Evolutionary conservation across 1,139 yeast genomes (phyloP).

Genomic region (Debaryomycetaceae sp.): DNA sequence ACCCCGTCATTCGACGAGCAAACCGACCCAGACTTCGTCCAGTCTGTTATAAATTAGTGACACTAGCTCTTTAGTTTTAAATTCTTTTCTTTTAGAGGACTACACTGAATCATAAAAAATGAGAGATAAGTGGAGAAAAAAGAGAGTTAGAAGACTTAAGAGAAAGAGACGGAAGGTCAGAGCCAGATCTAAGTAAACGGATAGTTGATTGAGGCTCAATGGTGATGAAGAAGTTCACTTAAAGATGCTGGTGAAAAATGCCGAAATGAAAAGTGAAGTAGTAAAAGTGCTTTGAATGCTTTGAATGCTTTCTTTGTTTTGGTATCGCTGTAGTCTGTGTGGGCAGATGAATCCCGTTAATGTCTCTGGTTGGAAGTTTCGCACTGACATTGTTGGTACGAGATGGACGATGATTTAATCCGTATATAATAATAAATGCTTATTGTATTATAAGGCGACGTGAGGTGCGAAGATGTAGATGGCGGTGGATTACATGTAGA

Average conservation of each 20-base stretch:
- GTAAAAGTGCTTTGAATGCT: background rate
- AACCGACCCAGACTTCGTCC: background rate
- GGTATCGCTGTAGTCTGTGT: background rate
- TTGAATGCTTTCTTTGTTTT: background rate
- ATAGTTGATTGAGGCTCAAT: slow-evolving; percentile 18
- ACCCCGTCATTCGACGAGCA: background rate
- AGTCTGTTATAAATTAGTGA: background rate
- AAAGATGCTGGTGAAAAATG: background rate
- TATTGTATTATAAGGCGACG: background rate
- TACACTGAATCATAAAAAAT: slow-evolving; percentile 43
- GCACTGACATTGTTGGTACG: background rate
- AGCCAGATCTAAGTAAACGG: slow-evolving; percentile 96
- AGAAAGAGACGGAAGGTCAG: slow-evolving; percentile 99
- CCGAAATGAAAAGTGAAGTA: background rate
- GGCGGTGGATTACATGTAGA: too few relatives aligned
- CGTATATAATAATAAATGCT: background rate
- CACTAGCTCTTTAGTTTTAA: slow-evolving; percentile 10
- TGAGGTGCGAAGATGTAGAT: too few relatives aligned
- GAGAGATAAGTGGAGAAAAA: slow-evolving; percentile 98
- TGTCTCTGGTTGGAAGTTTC: background rate
- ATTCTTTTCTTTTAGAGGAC: slow-evolving; percentile 17
- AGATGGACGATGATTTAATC: background rate
- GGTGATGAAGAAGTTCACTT: background rate
- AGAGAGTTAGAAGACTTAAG: slow-evolving; percentile 99
- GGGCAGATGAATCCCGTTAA: background rate